Evolutionary conservation across 495 filamentous ascomycete species (phyloP), one percentile per base, ranked within the genome.

Genomic region (Penicillium waksmanii): DNA sequence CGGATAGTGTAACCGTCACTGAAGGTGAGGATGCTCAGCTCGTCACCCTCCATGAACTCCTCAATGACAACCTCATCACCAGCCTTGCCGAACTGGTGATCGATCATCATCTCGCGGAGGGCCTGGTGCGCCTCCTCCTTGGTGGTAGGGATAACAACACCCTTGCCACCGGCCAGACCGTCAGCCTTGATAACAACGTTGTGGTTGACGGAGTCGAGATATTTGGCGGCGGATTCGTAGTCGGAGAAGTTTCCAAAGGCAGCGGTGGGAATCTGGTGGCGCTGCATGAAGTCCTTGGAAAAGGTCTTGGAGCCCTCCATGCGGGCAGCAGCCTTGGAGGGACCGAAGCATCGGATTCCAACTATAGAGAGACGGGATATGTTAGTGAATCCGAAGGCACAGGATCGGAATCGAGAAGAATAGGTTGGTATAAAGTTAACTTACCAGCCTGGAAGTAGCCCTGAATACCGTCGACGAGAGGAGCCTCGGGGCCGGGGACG

Each of bases 221-320:
- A 93, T 56, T 83, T 73, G 66, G 81, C 78, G 5, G 96, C 95
- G 31, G 84, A 75, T 57, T 91, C 85, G 74, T 94, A 96, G 63
- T 88, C 80, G 72, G 81, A 86, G 74, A 98, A 97, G 76, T 93
- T 97, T 71, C 85, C 82, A 75, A 96, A 98, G 27, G 80, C 82
- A 7, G 96, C 95, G 2, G 95, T 98, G 40, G 95, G 94, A 64
- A 98, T 97, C 64, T 81, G 80, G 74, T 96, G 87, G 60, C 86
- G 85, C 72, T 90, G 85, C 96, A 98, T 98, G 72, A 98, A 98
- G 75, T 98, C 94, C 74, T 98, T 98, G 33, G 92, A 90, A 76
- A 96, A 98, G 13, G 93, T 89, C 80, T 98, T 98, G 71, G 89
- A 93, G 54, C 95, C 95, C 73, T 98, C 95, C 88, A 98, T 89